Base-by-base conservation (phyloP, 1,139 yeast species). In the Yarrowia galli region DNA sequence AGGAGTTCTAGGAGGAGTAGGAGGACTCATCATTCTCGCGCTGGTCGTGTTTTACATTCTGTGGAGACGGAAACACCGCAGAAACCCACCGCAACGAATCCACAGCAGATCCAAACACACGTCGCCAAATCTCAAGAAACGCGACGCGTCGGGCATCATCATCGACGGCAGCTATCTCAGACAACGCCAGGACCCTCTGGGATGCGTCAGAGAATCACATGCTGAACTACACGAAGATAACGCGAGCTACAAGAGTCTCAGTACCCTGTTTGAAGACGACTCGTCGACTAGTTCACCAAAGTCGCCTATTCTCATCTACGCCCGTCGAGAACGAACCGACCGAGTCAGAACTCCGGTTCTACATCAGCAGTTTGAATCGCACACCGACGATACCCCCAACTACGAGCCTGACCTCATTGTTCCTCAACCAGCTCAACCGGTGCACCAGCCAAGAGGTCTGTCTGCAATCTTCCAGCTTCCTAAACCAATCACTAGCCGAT, bases 91-190 rank as follows among this genome's bases (percentile, higher is more conserved):
- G 7, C 8, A 42, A 15, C 18, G n/a, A 16, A 18, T 10, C 45
- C 25, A 16, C 15, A 28, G 7, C 54, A 32, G 15, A 12, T 2
- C n/a, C 25, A 18, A 25, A 16, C 16, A 20, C 22, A 7, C 32
- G 32, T 25, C 53, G 15, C 36, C 54, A 3, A 51, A 20, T 4
- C 43, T 20, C 43, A 53, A 53, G 10, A 53, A 36, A 53, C 42
- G 58, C n/a, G 58, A 53, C 58, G 43, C 42, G 32, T 53, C 58
- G 15, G 60, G 60, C 16, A 53, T 53, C 38, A 53, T 53, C 16
- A 53, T 53, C 20, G 60, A 53, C 45, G 60, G 23, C 15, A 23
- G 23, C 32, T 53, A 53, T 36, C 20, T 36, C 6, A 22, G 45
- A 9, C 35, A 38, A 16, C 32, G 45, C 9, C 45, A 36, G 22